Evolutionary conservation across 1,139 yeast species (phyloP).

Genomic region (Debaryomyces singareniensis): DNA sequence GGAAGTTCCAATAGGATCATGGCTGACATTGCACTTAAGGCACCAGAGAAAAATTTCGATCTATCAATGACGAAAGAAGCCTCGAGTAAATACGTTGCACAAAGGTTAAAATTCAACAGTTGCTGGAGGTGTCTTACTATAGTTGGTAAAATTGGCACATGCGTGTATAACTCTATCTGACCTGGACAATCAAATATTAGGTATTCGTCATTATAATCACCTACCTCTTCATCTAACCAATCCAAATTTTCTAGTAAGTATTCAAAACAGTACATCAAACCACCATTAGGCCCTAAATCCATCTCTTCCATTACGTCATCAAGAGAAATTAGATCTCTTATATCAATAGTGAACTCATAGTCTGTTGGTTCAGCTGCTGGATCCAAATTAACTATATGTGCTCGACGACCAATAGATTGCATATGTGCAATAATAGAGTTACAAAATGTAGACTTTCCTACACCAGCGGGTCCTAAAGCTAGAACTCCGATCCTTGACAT

Average conservation of each 20-base stretch:
- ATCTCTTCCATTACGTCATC: slow-evolving; percentile 97
- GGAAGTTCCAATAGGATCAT: slow-evolving; percentile 94
- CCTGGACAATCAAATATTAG: slow-evolving; percentile 97
- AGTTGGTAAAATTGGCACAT: slow-evolving; percentile 86
- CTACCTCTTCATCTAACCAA: slow-evolving; percentile 95
- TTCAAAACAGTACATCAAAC: slow-evolving; percentile 88
- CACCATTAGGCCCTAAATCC: slow-evolving; percentile 95
- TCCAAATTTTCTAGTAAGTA: slow-evolving; percentile 80
- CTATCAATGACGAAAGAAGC: slow-evolving; percentile 90
- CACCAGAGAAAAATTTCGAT: slow-evolving; percentile 91
- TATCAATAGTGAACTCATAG: slow-evolving; percentile 88
- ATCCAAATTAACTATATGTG: slow-evolving; percentile 90
- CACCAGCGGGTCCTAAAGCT: slow-evolving; percentile 97
- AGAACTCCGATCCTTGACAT: slow-evolving; percentile 97
- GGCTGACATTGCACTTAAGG: slow-evolving; percentile 95
- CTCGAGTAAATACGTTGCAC: slow-evolving; percentile 89
- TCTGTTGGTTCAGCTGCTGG: slow-evolving; percentile 97
- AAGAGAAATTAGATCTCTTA: slow-evolving; percentile 80
- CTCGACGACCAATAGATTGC: slow-evolving; percentile 86
- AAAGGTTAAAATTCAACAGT: slow-evolving; percentile 73
- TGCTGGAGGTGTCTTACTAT: slow-evolving; percentile 78
- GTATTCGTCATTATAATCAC: slow-evolving; percentile 90
- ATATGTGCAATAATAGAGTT: slow-evolving; percentile 80
- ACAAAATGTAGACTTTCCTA: slow-evolving; percentile 90
- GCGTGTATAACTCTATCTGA: slow-evolving; percentile 93